Base-by-base conservation (phyloP, 2,329 filamentous ascomycete genomes). In the Bipolaris sorokiniana region DNA sequence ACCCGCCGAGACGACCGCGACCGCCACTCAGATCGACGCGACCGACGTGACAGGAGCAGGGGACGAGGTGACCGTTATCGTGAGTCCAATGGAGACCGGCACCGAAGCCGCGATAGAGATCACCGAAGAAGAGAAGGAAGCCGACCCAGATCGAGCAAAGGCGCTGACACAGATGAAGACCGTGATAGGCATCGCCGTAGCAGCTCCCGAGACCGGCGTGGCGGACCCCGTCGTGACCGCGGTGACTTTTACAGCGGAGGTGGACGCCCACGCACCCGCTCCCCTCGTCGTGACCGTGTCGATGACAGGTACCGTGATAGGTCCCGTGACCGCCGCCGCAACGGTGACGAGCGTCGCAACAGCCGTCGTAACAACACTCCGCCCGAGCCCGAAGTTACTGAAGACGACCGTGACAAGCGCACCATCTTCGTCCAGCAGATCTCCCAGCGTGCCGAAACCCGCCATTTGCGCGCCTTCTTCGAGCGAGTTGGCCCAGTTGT, bases 351-450 rank as follows among this genome's bases (percentile, higher is more conserved):
- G 62, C 83, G 83, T 58, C 70, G 74, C 41, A 59, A 62, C 48
- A 71, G 64, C 47, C 77, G 77, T 56, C 67, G 67, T 38, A 74
- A 69, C 50, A 77, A 77, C 61, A 82, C 82, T 6, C 54, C 54
- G 26, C 79, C 79, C 31, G 88, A 89, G 51, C 89, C 92, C 26
- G 88, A 90, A 73, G 86, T 90, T 59, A 97, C 90, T 70, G 93
- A 97, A 77, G 95, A 98, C 79, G 95, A 99, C 80, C 90, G 94
- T 73, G 95, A 99, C 80, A 90, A 92, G 69, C 90, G 95, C 71
- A 99, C 96, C 56, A 92, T 99, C 58, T 99, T 99, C 76, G 95
- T 99, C 53, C 95, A 99, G 82, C 95, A 99, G 80, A 89, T 99
- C 74, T 95, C 95, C 67, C 93, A 93, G 66, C 91, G 95, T 73